Conservation (phyloP, 1,284 basidiomycete species). For the Papiliotrema fonsecae region DNA sequence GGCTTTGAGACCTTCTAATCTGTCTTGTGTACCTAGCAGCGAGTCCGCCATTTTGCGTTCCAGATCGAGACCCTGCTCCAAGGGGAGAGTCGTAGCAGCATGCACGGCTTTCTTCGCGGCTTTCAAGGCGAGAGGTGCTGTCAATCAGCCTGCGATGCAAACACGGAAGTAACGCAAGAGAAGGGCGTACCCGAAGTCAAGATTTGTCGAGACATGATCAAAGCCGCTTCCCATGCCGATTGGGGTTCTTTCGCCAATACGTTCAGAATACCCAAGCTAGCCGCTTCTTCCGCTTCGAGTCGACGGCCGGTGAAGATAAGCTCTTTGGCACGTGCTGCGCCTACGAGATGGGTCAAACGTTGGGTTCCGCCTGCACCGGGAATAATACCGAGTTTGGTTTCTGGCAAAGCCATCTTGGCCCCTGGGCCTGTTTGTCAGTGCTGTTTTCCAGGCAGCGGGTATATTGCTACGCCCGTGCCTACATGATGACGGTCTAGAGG, state of each 20-base stretch:
- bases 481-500: no score
- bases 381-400: slow-evolving; percentile 83
- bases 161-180: not conserved
- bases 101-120: slow-evolving; percentile 87
- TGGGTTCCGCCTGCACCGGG: slow-evolving; percentile 95
- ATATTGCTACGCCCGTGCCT: no score
- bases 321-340: slow-evolving; percentile 78
- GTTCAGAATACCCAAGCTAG: slow-evolving; percentile 65
- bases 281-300: slow-evolving; percentile 64
- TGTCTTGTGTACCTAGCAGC: slow-evolving; percentile 71
- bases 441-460: no score
- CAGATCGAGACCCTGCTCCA: slow-evolving; percentile 80
- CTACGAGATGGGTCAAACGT: slow-evolving; percentile 73
- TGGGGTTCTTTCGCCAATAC: slow-evolving; percentile 53
- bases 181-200: slow-evolving; percentile 26
- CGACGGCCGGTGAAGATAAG: slow-evolving; percentile 73
- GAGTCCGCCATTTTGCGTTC: slow-evolving; percentile 81
- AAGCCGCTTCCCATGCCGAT: slow-evolving; percentile 26
- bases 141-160: not conserved
- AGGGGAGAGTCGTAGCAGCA: slow-evolving; percentile 66
- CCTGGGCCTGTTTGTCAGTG: slow-evolving; percentile 51
- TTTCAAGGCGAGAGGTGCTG: slow-evolving; percentile 80
- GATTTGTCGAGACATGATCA: slow-evolving; percentile 31
- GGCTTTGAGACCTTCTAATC: slow-evolving; percentile 77
- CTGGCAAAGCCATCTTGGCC: slow-evolving; percentile 66